Evolutionary conservation across 805 yeast genomes (phyloP), one percentile per base, ranked within the genome.

Genomic region (Saccharomyces paradoxus): DNA sequence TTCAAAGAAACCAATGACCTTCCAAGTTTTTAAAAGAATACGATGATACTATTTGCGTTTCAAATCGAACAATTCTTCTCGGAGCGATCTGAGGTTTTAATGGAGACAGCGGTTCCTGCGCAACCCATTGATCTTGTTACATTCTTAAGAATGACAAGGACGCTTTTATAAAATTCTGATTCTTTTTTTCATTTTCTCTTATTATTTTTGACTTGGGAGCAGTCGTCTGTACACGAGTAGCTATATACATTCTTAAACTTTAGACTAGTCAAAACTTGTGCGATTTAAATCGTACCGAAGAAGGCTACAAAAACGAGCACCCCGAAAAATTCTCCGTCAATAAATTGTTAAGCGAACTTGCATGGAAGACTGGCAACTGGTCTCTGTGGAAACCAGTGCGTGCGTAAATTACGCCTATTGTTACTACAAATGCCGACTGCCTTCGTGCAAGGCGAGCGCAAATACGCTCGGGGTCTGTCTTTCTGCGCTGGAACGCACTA

Each of bases 81-180:
- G 53, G 51, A 56, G 44, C 52, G 49, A 53, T 49, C 48, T 53
- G 69, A 63, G 72, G 72, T 68, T 64, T 67, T 69, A 57, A 62
- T 69, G 72, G 72, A 64, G 72, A 69, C 49, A 57, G 70, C 65
- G 72, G 70, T 66, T 60, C 71, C 72, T 62, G 64, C 70, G 71
- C 71, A 68, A 67, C 59, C 58, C 55, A 60, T 59, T 63, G 56
- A 67, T 66, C 72, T 69, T 69, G 72, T 69, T 69, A 69, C 72
- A 69, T 66, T 67, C 68, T 61, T 54, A 51, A 55, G 63, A 63
- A 63, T 66, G 67, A 63, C 61, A 60, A 64, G 71, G 71, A 65
- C 71, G 67, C 68, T 63, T 30, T 56, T 69, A 68, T 63, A 61
- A 69, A 64, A 69, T 69, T 69, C 72, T 69, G 72, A 69, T 69